A percentile compares a stretch with the other conserved stretches of the same genome.
Conservation (phyloP, 371 early-diverging fungal species). For the Ordospora colligata region DNA sequence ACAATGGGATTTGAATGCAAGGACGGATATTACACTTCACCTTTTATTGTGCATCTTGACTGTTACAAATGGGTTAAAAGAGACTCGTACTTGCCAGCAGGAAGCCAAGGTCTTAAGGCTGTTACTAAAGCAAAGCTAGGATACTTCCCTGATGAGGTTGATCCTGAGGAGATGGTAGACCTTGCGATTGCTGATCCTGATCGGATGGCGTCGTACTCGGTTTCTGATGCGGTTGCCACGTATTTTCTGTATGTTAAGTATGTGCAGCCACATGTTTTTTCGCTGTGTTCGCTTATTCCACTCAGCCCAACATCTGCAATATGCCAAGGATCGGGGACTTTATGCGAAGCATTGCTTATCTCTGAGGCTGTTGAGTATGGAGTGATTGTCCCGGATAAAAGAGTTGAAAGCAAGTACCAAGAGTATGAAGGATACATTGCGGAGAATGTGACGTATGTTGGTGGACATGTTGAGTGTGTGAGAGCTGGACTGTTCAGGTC, state of each 20-base stretch:
- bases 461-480: constrained; percentile 94
- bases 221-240: constrained; percentile 97
- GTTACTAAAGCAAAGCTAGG: constrained; percentile 90
- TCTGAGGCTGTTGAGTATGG: constrained; percentile 74
- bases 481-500: constrained; percentile 93
- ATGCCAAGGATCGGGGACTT: constrained; percentile 87
- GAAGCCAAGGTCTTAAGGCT: constrained; percentile 85
- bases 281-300: constrained; percentile 94
- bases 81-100: constrained; percentile 92
- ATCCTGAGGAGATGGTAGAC: constrained; percentile 91
- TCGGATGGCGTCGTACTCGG: constrained; percentile 90
- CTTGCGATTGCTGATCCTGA: constrained; percentile 85
- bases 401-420: constrained; percentile 68
- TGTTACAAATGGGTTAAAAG: constrained; percentile 96
- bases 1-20: constrained; percentile 73
- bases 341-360: constrained; percentile 93
- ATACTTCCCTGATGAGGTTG: constrained; percentile 92
- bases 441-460: constrained; percentile 90
- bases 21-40: constrained; percentile 61
- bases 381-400: constrained; percentile 83
- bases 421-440: constrained; percentile 79
- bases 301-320: constrained; percentile 86
- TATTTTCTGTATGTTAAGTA: constrained; percentile 98
- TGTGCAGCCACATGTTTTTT: constrained; percentile 96
- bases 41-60: constrained; percentile 87